Conservation (phyloP, 371 early-diverging fungal genomes). For the Capniomyces stellatus region DNA sequence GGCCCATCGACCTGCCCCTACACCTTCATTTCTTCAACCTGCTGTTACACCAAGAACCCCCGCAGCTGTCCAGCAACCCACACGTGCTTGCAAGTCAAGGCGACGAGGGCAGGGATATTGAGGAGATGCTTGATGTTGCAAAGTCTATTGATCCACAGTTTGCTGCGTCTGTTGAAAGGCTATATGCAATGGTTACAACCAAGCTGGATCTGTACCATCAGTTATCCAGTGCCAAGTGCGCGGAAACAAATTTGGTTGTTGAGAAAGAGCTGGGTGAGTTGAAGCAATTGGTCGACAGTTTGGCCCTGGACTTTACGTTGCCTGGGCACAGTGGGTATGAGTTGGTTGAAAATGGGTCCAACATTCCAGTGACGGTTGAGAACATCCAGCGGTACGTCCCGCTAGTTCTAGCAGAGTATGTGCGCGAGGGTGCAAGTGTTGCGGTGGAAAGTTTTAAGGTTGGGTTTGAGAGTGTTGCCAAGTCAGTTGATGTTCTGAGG, state of each 20-base stretch:
- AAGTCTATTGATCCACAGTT: too few relatives aligned
- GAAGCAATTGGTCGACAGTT: slow-evolving; percentile 30
- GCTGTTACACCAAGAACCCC: too few relatives aligned
- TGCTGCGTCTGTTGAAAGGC: too few relatives aligned
- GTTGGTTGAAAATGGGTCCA: slow-evolving; percentile 36
- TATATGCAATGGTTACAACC: too few relatives aligned
- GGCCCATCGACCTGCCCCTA: slow-evolving; percentile 73
- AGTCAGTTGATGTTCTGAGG: slow-evolving; percentile 40
- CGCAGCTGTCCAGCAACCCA: slow-evolving; percentile 22
- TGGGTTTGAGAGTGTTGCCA: slow-evolving; percentile 71
- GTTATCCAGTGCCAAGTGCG: too few relatives aligned
- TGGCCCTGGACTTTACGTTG: slow-evolving; percentile 68
- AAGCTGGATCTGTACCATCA: too few relatives aligned
- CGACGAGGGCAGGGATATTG: too few relatives aligned
- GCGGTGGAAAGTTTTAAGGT: slow-evolving; percentile 57
- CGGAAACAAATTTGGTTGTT: background rate
- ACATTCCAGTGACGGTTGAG: slow-evolving; percentile 44
- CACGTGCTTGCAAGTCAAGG: too few relatives aligned
- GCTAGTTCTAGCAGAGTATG: slow-evolving; percentile 40
- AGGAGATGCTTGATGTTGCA: too few relatives aligned
- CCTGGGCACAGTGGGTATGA: slow-evolving; percentile 51
- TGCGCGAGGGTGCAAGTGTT: slow-evolving; percentile 47
- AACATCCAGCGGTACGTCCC: slow-evolving; percentile 62
- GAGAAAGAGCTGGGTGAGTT: slow-evolving; percentile 4
- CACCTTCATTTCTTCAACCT: slow-evolving; percentile 51